Evolutionary conservation across 768 basidiomycete genomes (phyloP), one percentile per base, ranked within the genome.

Genomic region (Phaffia australis): DNA sequence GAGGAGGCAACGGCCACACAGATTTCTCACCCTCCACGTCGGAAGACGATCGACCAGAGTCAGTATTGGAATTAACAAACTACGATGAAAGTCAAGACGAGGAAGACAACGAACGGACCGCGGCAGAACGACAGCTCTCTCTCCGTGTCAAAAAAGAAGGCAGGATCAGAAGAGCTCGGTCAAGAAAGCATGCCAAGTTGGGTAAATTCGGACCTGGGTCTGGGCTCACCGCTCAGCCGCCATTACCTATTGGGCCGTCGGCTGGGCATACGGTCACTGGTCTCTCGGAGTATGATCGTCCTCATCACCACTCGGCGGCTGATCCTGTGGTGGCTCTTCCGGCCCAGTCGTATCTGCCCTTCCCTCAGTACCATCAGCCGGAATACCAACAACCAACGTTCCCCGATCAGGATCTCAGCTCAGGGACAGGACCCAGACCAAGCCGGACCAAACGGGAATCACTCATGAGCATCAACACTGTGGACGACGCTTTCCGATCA

Each of bases 51-150:
- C 73, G 71, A 1, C 76, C 77, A 3, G 78, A 79, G 51, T 80
- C 83, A 61, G 79, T 82, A 1, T 75, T 86, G 5, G 86, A 88
- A 70, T 76, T 86, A 66, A 87, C 87, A 5, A 85, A 87, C 71
- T 89, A 62, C 56, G 67, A 87, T 72, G 86, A 88, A 68, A 61
- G 63, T 15, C 47, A 62, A 49, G 87, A 87, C 29, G 87, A 89
- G 69, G 79, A 84, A 52, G 79, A 79, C 64, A 83, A 86, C 67
- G 77, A 81, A 18, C 76, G 78, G 19, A 74, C 83, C 23, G 83
- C 83, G 1, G 84, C 81, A 9, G 87, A 88, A 70, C 77, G 73
- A 11, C 74, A 77, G 67, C 76, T 89, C 29, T 84, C 80, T 60
- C 73, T 76, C 32, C 76, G 75, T 35, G 75, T 89, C 42, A 80